A percentile compares a stretch with the other conserved stretches of the same genome.
Evolutionary conservation across 78 protist genomes (phyloP).

Genomic region (Trichosphaerium sp.): DNA sequence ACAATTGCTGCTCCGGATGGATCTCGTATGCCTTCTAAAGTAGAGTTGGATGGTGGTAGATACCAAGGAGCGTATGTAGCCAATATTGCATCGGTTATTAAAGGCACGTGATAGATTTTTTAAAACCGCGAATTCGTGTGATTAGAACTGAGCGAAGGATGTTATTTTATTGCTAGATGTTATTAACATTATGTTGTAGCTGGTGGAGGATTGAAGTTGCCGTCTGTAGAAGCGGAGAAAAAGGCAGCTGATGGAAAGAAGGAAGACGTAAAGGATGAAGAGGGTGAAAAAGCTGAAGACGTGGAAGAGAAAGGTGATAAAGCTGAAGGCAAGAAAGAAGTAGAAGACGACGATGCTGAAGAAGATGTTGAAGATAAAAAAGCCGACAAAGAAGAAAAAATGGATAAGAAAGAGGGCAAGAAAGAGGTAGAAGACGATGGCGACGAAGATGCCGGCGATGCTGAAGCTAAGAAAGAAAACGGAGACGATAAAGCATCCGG

Average conservation of each 20-base stretch:
- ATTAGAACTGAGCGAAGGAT: no score
- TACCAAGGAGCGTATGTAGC: no score
- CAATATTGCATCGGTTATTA: no score
- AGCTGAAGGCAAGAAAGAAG: background rate
- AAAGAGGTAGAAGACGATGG: background rate
- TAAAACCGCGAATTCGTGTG: no score
- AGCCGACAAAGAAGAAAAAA: background rate
- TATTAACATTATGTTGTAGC: no score
- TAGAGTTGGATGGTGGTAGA: no score
- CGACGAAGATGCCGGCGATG: constrained; percentile 5
- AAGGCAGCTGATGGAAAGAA: background rate
- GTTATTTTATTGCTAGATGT: no score
- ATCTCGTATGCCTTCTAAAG: constrained; percentile 36
- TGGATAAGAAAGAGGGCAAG: background rate
- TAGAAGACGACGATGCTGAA: background rate
- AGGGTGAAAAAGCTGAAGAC: background rate
- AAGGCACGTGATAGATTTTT: no score
- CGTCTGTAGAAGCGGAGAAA: background rate
- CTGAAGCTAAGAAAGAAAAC: no score
- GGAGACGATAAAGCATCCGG: background rate
- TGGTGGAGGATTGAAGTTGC: background rate
- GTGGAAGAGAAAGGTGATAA: background rate
- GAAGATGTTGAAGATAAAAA: background rate
- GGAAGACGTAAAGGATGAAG: constrained; percentile 1
- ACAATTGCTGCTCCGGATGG: constrained; percentile 50